Conservation (phyloP, 2,329 filamentous ascomycete genomes). For the Atkinsonella hypoxylon region DNA sequence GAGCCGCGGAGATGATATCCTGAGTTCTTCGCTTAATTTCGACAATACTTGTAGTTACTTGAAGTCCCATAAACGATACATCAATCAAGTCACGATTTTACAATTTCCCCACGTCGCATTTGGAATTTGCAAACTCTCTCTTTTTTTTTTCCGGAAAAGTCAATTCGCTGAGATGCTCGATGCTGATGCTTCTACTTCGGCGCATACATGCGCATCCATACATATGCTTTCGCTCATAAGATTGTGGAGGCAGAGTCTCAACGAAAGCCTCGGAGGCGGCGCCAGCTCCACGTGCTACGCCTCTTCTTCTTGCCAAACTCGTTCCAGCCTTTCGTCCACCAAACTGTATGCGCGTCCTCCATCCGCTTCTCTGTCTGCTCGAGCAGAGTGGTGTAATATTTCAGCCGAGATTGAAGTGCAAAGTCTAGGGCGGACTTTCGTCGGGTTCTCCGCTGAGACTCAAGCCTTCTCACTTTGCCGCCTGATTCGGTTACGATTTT, state of each 20-base stretch:
- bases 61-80: not conserved
- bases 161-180: constrained; percentile 3
- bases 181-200: not conserved
- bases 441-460: not conserved
- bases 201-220: not conserved
- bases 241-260: not conserved
- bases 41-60: not conserved
- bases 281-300: not conserved
- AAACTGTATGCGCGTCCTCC: constrained; percentile 4
- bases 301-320: constrained; percentile 3
- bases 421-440: not conserved
- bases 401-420: not conserved
- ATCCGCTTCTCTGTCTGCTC: constrained; percentile 1
- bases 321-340: constrained; percentile 5
- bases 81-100: not conserved
- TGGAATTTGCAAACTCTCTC: too few relatives aligned
- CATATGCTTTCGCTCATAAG: constrained; percentile 3
- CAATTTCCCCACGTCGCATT: not conserved
- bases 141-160: not conserved
- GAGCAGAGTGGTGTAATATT: not conserved
- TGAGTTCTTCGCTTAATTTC: not conserved
- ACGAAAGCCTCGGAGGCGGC: not conserved
- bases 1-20: constrained; percentile 10
- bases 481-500: not conserved
- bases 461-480: not conserved